Percentiles rank a stretch among this genome's conserved stretches.
Evolutionary conservation across 2,329 filamentous ascomycete genomes (phyloP).

Genomic region (Fusarium equiseti): DNA sequence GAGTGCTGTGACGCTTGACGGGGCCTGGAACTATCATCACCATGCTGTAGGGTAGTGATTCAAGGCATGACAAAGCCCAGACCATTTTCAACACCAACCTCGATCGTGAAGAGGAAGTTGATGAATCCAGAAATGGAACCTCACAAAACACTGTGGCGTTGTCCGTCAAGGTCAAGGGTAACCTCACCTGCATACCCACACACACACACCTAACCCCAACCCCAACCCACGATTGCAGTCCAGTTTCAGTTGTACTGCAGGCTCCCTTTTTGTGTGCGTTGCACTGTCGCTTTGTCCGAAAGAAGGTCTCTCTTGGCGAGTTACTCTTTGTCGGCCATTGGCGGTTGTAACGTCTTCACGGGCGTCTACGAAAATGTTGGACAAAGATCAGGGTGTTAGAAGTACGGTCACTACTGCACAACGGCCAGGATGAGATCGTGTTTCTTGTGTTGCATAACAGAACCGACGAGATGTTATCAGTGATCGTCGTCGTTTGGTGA

Average conservation of each 20-base stretch:
- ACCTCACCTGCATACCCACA: slow-evolving; percentile 26
- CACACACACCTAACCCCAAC: slow-evolving; percentile 13
- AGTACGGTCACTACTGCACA: neutral
- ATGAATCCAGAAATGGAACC: slow-evolving; percentile 17
- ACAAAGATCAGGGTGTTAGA: slow-evolving; percentile 5
- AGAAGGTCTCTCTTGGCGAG: slow-evolving; percentile 27
- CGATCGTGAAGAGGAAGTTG: slow-evolving; percentile 20
- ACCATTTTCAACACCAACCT: slow-evolving; percentile 24
- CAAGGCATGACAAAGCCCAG: slow-evolving; percentile 26
- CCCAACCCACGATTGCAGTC: slow-evolving; percentile 20
- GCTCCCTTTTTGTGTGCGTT: neutral
- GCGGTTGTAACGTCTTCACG: slow-evolving; percentile 23
- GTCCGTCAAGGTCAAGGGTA: slow-evolving; percentile 21
- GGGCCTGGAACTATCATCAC: neutral
- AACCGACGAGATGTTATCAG: neutral
- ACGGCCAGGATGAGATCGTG: slow-evolving; percentile 8
- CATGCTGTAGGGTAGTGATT: slow-evolving; percentile 28
- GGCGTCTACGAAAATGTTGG: slow-evolving; percentile 22
- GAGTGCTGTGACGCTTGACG: slow-evolving; percentile 3
- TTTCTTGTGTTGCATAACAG: slow-evolving; percentile 15
- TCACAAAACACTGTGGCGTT: slow-evolving; percentile 23
- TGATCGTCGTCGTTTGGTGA: slow-evolving; percentile 21
- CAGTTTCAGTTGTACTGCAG: slow-evolving; percentile 3
- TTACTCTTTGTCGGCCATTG: slow-evolving; percentile 29
- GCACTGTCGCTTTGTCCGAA: slow-evolving; percentile 32